A percentile compares a stretch with the other conserved stretches of the same genome.
These are phyloP conservation scores for Aspergillus heteromorphus DNA, from an alignment of 495 filamentous ascomycete genomes.

Conservation along the genomic window DNA sequence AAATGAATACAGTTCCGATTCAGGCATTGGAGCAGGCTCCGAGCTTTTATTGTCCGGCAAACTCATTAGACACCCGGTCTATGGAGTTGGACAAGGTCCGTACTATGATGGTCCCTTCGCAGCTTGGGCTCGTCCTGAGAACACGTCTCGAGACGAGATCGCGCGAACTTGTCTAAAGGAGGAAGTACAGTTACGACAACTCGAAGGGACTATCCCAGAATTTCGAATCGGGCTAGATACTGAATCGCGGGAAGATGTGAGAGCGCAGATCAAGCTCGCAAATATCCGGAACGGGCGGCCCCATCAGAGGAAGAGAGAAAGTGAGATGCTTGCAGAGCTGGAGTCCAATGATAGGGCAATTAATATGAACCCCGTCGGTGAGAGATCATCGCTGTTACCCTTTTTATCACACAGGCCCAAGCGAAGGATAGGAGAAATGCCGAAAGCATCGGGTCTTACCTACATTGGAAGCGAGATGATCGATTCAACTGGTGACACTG, in stretches of 20 bases:
- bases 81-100: slow-evolving; percentile 42
- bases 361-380: slow-evolving; percentile 17
- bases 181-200: slow-evolving; percentile 24
- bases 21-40: slow-evolving; percentile 23
- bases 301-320: slow-evolving; percentile 14
- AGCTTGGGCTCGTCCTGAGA: slow-evolving; percentile 32
- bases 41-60: slow-evolving; percentile 31
- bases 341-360: background rate
- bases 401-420: background rate
- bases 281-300: slow-evolving; percentile 23
- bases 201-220: slow-evolving; percentile 19
- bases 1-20: slow-evolving; percentile 14
- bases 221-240: slow-evolving; percentile 20
- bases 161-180: slow-evolving; percentile 15
- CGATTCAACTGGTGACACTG: slow-evolving; percentile 31
- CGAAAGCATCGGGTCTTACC: slow-evolving; percentile 4
- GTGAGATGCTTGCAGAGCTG: background rate
- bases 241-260: slow-evolving; percentile 13
- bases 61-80: slow-evolving; percentile 34
- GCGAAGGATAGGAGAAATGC: background rate
- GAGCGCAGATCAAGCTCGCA: slow-evolving; percentile 19
- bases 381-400: background rate
- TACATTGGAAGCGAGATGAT: slow-evolving; percentile 16
- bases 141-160: slow-evolving; percentile 11
- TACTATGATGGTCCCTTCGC: slow-evolving; percentile 43